phyloP scores from a whole-genome alignment of 495 filamentous ascomycete species.

The Penicillium antarcticum region DNA sequence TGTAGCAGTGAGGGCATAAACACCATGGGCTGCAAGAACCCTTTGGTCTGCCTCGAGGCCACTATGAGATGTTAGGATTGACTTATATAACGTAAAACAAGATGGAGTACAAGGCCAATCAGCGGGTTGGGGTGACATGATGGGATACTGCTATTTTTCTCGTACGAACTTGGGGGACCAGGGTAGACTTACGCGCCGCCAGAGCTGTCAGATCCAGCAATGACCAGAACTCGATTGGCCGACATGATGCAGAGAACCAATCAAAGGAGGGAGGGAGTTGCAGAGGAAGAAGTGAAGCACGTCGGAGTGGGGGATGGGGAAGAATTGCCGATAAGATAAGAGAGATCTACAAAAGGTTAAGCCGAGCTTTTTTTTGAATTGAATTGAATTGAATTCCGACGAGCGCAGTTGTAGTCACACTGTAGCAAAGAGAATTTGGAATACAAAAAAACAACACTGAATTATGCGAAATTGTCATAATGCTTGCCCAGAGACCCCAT shows the following conservation, averaged over 20 bases:
- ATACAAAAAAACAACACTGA: slow-evolving; percentile 1
- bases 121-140: background rate
- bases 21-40: slow-evolving; percentile 84
- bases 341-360: background rate
- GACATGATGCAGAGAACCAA: slow-evolving; percentile 30
- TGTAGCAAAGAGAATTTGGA: background rate
- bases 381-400: too few relatives aligned
- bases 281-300: slow-evolving; percentile 1
- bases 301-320: slow-evolving; percentile 4
- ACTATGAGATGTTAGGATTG: slow-evolving; percentile 39
- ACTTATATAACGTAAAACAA: background rate
- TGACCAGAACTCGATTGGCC: slow-evolving; percentile 63
- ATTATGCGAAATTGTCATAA: slow-evolving; percentile 21
- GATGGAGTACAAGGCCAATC: background rate
- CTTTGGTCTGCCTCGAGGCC: slow-evolving; percentile 98
- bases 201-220: slow-evolving; percentile 83
- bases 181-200: slow-evolving; percentile 71
- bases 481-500: slow-evolving; percentile 4
- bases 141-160: background rate
- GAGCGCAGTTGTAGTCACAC: too few relatives aligned
- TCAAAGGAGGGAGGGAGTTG: background rate
- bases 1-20: slow-evolving; percentile 95
- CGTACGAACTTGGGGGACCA: background rate
- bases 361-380: too few relatives aligned
- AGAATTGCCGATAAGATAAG: slow-evolving; percentile 16